A percentile compares a stretch with the other conserved stretches of the same genome.
These are phyloP conservation scores for Neocucurbitaria cava DNA, from an alignment of 2,329 filamentous ascomycete species.

Conservation along the genomic window DNA sequence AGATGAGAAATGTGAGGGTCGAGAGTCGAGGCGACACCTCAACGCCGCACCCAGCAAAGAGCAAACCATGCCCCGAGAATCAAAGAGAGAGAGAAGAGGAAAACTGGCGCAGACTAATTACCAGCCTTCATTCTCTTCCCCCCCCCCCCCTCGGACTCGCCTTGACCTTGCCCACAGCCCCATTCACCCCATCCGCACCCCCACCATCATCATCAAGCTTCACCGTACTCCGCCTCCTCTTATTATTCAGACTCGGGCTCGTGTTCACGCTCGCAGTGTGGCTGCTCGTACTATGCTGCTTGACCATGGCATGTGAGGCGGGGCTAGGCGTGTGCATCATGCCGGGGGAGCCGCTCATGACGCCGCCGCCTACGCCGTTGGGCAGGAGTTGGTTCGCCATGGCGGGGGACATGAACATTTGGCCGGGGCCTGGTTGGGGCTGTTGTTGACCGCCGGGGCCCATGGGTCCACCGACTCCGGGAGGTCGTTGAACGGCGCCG, in stretches of 20 bases:
- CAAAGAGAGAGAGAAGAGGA: not conserved
- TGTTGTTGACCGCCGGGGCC: no score
- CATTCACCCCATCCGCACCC: conserved; percentile 45
- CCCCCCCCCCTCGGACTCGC: conserved; percentile 54
- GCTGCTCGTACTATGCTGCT: conserved; percentile 63
- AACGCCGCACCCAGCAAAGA: no score
- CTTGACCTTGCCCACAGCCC: conserved; percentile 59
- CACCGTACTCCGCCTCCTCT: conserved; percentile 66
- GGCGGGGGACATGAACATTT: conserved; percentile 64
- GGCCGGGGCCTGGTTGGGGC: conserved; percentile 38
- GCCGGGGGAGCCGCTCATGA: conserved; percentile 59
- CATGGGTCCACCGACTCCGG: conserved; percentile 39
- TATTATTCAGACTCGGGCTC: conserved; percentile 67
- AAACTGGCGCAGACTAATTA: conserved; percentile 5
- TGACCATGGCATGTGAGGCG: conserved; percentile 60
- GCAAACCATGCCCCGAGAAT: no score
- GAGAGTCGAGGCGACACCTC: no score
- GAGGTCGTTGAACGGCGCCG: conserved; percentile 43
- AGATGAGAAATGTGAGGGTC: conserved; percentile 2
- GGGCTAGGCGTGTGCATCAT: conserved; percentile 56
- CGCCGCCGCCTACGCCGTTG: conserved; percentile 57
- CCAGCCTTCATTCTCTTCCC: conserved; percentile 46
- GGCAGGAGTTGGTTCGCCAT: conserved; percentile 61
- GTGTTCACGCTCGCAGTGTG: conserved; percentile 65
- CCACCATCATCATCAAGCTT: conserved; percentile 65